These are phyloP conservation scores for Penicillium macrosclerotiorum DNA, from an alignment of 495 filamentous ascomycete species.

Conservation along the genomic window DNA sequence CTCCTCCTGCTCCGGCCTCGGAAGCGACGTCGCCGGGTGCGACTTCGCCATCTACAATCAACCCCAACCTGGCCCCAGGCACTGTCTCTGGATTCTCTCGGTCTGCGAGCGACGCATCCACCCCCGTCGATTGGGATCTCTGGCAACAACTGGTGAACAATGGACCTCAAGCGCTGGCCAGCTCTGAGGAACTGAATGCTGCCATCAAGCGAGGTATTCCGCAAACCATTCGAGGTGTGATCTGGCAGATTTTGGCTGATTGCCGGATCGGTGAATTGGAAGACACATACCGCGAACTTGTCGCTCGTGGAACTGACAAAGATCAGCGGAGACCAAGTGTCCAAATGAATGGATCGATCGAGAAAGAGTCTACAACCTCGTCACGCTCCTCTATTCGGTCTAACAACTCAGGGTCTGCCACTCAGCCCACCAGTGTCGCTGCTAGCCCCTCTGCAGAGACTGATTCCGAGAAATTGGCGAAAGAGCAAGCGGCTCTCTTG, in stretches of 20 bases:
- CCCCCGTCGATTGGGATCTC: slow-evolving; percentile 90
- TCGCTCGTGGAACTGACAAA: slow-evolving; percentile 73
- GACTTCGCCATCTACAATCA: slow-evolving; percentile 47
- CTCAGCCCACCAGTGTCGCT: slow-evolving; percentile 56
- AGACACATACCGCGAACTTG: slow-evolving; percentile 78
- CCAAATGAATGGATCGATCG: slow-evolving; percentile 41
- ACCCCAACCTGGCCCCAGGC: slow-evolving; percentile 70
- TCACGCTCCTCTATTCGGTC: slow-evolving; percentile 83
- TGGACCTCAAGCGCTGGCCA: slow-evolving; percentile 83
- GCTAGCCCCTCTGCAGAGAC: slow-evolving; percentile 60
- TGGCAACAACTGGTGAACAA: slow-evolving; percentile 96
- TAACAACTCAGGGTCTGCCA: slow-evolving; percentile 65
- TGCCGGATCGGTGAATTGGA: slow-evolving; percentile 91
- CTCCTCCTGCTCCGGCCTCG: slow-evolving; percentile 28
- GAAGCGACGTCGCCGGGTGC: slow-evolving; percentile 49
- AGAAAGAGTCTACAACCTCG: slow-evolving; percentile 63
- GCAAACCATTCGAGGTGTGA: slow-evolving; percentile 88
- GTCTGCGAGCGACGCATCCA: slow-evolving; percentile 60
- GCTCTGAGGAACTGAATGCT: slow-evolving; percentile 80
- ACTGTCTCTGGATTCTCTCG: slow-evolving; percentile 75
- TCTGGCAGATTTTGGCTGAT: slow-evolving; percentile 96
- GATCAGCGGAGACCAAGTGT: slow-evolving; percentile 51
- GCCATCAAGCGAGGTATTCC: slow-evolving; percentile 94
- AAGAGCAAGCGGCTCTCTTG: slow-evolving; percentile 63
- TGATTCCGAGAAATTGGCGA: slow-evolving; percentile 62